phyloP scores from a whole-genome alignment of 176 grass and related monocot genomes.

The Oryza longistaminata region DNA sequence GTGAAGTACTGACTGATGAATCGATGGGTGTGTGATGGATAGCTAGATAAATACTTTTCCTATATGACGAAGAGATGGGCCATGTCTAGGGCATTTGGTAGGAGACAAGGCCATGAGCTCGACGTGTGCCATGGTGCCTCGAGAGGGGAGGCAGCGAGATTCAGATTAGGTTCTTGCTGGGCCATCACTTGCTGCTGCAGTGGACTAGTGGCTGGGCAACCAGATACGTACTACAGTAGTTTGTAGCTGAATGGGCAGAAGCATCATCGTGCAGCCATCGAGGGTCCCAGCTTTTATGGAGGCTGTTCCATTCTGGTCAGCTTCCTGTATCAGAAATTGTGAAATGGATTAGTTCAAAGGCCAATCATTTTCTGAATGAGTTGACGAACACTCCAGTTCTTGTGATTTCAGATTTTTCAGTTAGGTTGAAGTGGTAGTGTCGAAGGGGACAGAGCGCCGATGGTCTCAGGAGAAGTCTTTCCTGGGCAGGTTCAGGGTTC shows the following conservation, averaged over 20 bases:
- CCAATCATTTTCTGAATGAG: constrained; percentile 8
- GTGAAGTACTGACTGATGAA: background rate
- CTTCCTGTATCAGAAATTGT: constrained; percentile 5
- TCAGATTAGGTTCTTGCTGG: constrained; percentile 24
- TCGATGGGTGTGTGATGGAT: constrained; percentile 15
- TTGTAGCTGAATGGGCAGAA: constrained; percentile 3
- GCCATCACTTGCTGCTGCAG: constrained; percentile 10
- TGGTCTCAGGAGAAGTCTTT: background rate
- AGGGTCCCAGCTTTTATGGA: constrained; percentile 26
- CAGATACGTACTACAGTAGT: constrained; percentile 23
- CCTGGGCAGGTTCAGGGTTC: background rate
- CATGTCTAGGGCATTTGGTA: constrained; percentile 14
- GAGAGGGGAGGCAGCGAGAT: constrained; percentile 35
- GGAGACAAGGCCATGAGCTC: constrained; percentile 44
- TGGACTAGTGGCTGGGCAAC: constrained; percentile 13
- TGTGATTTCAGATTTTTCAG: background rate
- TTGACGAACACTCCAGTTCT: background rate
- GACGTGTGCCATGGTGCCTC: background rate
- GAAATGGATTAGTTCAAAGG: background rate
- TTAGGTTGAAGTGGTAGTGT: background rate
- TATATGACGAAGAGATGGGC: constrained; percentile 20
- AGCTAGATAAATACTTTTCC: background rate
- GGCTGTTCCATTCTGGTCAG: background rate
- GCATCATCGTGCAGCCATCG: background rate
- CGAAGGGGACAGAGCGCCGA: background rate